Percentiles rank a stretch among this genome's conserved stretches.
Conservation (phyloP, 2,329 filamentous ascomycete genomes). For the Coniochaeta hoffmannii region DNA sequence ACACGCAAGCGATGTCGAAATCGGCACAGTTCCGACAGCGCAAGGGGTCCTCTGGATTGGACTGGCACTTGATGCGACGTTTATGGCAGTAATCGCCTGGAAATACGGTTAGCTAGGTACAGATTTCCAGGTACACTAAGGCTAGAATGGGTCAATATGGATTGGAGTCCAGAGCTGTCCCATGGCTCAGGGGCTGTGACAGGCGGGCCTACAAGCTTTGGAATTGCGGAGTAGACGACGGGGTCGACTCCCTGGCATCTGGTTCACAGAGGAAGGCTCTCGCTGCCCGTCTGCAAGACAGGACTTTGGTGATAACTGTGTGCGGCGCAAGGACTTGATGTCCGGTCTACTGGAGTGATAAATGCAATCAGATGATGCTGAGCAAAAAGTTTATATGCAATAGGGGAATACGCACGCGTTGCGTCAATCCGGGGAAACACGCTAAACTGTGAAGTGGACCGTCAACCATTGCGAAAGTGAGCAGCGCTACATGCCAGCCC, state of each 20-base stretch:
- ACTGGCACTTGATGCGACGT: conserved; percentile 15
- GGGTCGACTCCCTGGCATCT: conserved; percentile 4
- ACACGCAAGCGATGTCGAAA: conserved; percentile 14
- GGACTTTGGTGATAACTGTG: no score
- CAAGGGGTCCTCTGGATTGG: conserved; percentile 3
- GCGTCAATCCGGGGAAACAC: no score
- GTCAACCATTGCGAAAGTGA: no score
- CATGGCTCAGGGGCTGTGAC: neutral
- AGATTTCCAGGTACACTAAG: conserved; percentile 1
- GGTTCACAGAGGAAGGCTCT: neutral
- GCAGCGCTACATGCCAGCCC: no score
- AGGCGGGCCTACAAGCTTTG: conserved; percentile 4
- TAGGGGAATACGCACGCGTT: no score
- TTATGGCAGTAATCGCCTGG: conserved; percentile 17
- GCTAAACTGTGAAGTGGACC: no score
- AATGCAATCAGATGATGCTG: no score
- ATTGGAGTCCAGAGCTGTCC: no score
- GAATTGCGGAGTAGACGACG: conserved; percentile 7
- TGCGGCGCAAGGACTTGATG: no score
- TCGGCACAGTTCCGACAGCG: conserved; percentile 15
- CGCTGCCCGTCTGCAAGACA: no score
- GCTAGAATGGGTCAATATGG: neutral
- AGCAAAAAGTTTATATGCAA: no score
- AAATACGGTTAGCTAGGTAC: neutral
- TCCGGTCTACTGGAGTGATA: no score